These are phyloP conservation scores for Hemisphaericaspora xylanilytica DNA, from an alignment of 1,139 yeast genomes.

Conservation along the genomic window DNA sequence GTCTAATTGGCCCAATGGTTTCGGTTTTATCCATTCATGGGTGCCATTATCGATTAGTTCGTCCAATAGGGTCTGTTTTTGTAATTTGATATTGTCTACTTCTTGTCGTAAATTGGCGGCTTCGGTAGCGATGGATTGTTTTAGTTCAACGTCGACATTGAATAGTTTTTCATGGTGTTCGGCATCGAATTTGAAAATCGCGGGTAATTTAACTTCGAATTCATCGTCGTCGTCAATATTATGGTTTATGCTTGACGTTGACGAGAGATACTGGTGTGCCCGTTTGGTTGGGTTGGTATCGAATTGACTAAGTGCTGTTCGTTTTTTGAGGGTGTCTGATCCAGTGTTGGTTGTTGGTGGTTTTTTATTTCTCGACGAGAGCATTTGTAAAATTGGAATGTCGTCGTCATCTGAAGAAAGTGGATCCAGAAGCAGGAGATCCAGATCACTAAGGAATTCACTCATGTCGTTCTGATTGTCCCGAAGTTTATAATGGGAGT, in stretches of 20 bases:
- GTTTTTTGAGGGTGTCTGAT: neutral
- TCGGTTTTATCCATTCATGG: constrained; percentile 7
- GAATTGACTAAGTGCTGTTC: too few relatives aligned
- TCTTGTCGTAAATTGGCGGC: constrained; percentile 12
- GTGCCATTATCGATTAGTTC: constrained; percentile 34
- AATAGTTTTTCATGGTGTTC: constrained; percentile 22
- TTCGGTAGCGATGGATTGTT: constrained; percentile 18
- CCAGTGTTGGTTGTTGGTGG: neutral
- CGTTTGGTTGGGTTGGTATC: neutral
- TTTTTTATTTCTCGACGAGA: neutral
- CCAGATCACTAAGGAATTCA: neutral
- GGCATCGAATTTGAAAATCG: constrained; percentile 28
- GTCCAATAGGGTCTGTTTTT: constrained; percentile 14
- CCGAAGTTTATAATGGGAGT: too few relatives aligned
- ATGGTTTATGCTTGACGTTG: neutral
- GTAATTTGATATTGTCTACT: constrained; percentile 10
- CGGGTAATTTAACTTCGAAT: constrained; percentile 23
- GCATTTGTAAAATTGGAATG: neutral
- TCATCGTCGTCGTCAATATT: constrained; percentile 15
- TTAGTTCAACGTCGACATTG: constrained; percentile 17
- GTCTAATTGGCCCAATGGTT: neutral
- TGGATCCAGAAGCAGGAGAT: neutral
- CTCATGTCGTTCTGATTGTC: neutral
- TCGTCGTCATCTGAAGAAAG: constrained; percentile 1
- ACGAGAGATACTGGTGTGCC: neutral